Percentiles rank a stretch among this genome's conserved stretches.
These are phyloP conservation scores for Paragyromitra xinjiangensis DNA, from an alignment of 495 filamentous ascomycete species.

Conservation along the genomic window DNA sequence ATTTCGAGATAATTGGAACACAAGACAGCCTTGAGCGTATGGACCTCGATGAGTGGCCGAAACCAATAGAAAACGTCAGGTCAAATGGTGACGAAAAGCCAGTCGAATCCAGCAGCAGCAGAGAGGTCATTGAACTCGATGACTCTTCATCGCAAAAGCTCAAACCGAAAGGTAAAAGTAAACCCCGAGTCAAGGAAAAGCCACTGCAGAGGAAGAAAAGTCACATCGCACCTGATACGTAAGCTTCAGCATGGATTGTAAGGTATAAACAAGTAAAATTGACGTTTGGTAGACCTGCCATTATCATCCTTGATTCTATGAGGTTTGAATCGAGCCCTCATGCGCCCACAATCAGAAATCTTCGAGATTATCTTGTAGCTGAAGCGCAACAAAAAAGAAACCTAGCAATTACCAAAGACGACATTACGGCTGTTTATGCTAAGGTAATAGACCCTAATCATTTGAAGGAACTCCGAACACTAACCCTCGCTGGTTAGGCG, in stretches of 20 bases:
- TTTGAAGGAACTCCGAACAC: slow-evolving; percentile 7
- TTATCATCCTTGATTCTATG: slow-evolving; percentile 91
- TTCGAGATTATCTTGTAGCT: slow-evolving; percentile 78
- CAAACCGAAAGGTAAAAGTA: slow-evolving; percentile 16
- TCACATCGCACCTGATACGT: slow-evolving; percentile 55
- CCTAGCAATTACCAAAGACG: slow-evolving; percentile 68
- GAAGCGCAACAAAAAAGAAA: slow-evolving; percentile 77
- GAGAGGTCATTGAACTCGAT: slow-evolving; percentile 39
- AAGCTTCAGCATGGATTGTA: slow-evolving; percentile 57
- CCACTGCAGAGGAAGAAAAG: slow-evolving; percentile 45
- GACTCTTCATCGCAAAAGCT: slow-evolving; percentile 29
- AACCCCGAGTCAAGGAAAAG: slow-evolving; percentile 51
- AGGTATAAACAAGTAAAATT: slow-evolving; percentile 19
- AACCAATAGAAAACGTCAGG: slow-evolving; percentile 8
- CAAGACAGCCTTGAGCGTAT: slow-evolving; percentile 39
- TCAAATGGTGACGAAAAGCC: neutral
- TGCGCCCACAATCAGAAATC: slow-evolving; percentile 66
- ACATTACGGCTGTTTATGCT: slow-evolving; percentile 60
- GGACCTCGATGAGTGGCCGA: slow-evolving; percentile 47
- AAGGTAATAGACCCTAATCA: slow-evolving; percentile 42
- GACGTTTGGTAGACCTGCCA: slow-evolving; percentile 64
- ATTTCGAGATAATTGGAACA: slow-evolving; percentile 32
- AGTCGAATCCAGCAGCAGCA: neutral
- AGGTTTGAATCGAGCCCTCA: slow-evolving; percentile 63
- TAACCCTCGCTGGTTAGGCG: slow-evolving; percentile 42